Conservation (phyloP, 768 basidiomycete genomes). For the Phylloporus sp. region DNA sequence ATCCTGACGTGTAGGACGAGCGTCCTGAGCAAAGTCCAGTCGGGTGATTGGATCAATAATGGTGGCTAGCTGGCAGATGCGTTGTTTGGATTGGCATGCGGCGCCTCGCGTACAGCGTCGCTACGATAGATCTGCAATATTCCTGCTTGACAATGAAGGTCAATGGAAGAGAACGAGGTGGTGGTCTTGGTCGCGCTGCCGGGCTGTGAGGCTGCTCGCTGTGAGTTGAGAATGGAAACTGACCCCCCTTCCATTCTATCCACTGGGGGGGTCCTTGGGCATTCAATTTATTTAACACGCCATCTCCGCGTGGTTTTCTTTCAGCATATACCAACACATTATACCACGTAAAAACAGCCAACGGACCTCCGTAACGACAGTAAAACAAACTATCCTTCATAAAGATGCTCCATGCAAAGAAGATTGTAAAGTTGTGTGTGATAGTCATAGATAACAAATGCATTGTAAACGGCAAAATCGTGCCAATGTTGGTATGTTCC, state of each 20-base stretch:
- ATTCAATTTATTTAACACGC: constrained; percentile 5
- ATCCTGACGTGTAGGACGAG: constrained; percentile 39
- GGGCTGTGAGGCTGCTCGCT: constrained; percentile 22
- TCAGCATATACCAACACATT: constrained; percentile 10
- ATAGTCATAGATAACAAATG: constrained; percentile 34
- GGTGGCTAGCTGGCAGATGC: constrained; percentile 35
- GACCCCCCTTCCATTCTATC: constrained; percentile 23
- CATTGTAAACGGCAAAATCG: constrained; percentile 24
- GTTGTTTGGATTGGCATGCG: constrained; percentile 24
- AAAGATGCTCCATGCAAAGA: constrained; percentile 28
- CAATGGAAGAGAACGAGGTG: constrained; percentile 15
- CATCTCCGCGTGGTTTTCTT: constrained; percentile 7
- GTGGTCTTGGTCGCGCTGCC: constrained; percentile 24
- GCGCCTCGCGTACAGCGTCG: constrained; percentile 19
- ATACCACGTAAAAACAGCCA: constrained; percentile 13
- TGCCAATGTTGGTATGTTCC: constrained; percentile 33
- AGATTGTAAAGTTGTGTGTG: constrained; percentile 22
- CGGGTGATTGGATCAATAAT: constrained; percentile 75
- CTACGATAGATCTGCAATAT: constrained; percentile 16
- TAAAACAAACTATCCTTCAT: constrained; percentile 19
- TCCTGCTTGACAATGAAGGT: constrained; percentile 19
- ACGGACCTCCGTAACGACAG: constrained; percentile 15
- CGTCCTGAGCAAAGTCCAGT: constrained; percentile 55
- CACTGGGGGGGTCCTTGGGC: constrained; percentile 5
- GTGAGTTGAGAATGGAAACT: constrained; percentile 20